A percentile compares a stretch with the other conserved stretches of the same genome.
These are phyloP conservation scores for Podila verticillata DNA, from an alignment of 192 early-diverging fungal genomes.

Conservation along the genomic window DNA sequence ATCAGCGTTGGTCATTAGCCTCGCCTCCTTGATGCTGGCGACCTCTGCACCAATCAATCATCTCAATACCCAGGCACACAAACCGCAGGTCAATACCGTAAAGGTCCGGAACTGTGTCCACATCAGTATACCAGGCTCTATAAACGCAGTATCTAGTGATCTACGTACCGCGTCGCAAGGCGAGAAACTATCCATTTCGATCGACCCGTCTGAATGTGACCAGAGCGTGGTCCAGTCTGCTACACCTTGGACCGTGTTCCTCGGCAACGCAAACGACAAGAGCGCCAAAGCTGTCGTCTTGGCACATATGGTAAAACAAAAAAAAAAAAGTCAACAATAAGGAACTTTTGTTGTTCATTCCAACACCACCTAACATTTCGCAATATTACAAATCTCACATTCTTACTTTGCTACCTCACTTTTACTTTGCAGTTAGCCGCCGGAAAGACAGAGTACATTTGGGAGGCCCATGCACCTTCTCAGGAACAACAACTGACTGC, in stretches of 20 bases:
- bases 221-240: background rate
- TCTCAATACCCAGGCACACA: background rate
- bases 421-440: background rate
- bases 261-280: background rate
- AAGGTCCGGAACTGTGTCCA: background rate
- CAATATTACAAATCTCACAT: background rate
- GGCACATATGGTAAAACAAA: background rate
- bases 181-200: background rate
- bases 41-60: background rate
- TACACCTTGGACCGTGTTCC: background rate
- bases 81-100: no score
- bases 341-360: background rate
- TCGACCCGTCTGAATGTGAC: conserved; percentile 13
- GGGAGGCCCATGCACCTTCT: background rate
- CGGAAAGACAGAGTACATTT: background rate
- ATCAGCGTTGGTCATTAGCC: background rate
- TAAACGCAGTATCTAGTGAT: background rate
- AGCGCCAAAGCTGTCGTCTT: background rate
- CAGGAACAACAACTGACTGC: background rate
- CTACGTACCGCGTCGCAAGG: background rate
- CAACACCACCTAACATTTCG: background rate
- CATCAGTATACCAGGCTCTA: background rate
- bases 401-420: background rate
- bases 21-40: background rate
- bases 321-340: no score